These are phyloP conservation scores for Magnolia officinalis DNA, from an alignment of 164 flowering plant species.

Conservation along the genomic window DNA sequence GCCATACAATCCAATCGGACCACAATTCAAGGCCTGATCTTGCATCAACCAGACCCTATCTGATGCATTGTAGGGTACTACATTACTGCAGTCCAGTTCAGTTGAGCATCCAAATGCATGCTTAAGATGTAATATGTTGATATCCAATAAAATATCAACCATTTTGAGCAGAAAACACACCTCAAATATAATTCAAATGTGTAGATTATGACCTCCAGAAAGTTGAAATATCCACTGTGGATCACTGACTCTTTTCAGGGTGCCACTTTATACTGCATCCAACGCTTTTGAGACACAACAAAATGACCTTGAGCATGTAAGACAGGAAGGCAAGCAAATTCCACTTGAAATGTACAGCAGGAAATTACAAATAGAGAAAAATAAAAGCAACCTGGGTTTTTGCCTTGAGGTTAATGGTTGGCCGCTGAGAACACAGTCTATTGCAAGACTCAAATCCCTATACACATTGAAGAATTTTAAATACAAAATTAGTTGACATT, in stretches of 20 bases:
- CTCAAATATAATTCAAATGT: background rate
- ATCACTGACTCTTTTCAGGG: constrained; percentile 38
- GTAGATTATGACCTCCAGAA: background rate
- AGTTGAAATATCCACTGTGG: background rate
- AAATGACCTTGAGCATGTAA: constrained; percentile 7
- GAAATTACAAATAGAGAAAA: background rate
- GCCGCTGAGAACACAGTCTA: constrained; percentile 74
- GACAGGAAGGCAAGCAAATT: background rate
- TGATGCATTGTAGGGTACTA: background rate
- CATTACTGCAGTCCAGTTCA: no score
- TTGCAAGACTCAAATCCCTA: constrained; percentile 82
- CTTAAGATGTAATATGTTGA: no score
- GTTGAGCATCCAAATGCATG: no score
- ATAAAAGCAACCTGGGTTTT: constrained; percentile 63
- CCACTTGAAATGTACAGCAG: background rate
- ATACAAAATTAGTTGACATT: background rate
- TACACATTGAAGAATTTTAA: background rate
- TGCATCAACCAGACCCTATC: background rate
- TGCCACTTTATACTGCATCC: constrained; percentile 99
- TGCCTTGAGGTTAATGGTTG: constrained; percentile 57
- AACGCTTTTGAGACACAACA: constrained; percentile 39
- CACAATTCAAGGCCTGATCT: background rate
- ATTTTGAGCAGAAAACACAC: background rate
- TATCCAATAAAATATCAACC: background rate
- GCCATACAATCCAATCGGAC: background rate